Conservation (phyloP, 768 basidiomycete species). For the Rhodotorula sphaerocarpa region DNA sequence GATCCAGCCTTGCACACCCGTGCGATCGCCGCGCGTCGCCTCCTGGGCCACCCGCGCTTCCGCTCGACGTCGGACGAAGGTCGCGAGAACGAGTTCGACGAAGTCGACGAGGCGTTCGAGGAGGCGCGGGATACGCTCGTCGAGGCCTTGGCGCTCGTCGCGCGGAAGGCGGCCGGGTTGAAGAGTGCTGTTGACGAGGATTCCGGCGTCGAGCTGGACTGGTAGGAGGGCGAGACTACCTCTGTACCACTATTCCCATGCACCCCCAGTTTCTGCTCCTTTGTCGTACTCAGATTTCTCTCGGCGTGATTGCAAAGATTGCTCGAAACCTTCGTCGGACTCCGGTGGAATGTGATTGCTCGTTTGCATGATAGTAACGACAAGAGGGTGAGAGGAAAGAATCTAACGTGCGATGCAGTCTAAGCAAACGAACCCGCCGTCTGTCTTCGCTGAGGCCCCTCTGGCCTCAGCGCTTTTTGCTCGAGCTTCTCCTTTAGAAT, state of each 20-base stretch:
- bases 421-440: too few species aligned
- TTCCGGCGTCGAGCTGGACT: conserved; percentile 8
- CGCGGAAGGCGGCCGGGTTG: conserved; percentile 5
- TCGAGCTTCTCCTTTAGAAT: neutral
- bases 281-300: neutral
- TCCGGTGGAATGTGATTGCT: too few species aligned
- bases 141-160: neutral
- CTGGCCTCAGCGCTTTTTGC: neutral
- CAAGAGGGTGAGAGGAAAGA: neutral
- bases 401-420: too few species aligned
- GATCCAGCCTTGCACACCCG: conserved; percentile 9
- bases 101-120: neutral
- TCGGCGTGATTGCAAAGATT: too few species aligned
- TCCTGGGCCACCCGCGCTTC: conserved; percentile 21
- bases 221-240: too few species aligned
- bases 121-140: conserved; percentile 16
- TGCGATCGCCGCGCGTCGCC: conserved; percentile 13
- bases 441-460: neutral
- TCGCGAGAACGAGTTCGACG: neutral
- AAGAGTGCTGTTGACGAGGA: conserved; percentile 1
- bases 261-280: too few species aligned
- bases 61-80: neutral
- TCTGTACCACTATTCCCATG: conserved; percentile 1
- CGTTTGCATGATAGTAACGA: too few species aligned
- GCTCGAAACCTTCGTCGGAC: too few species aligned